These are phyloP conservation scores for Fonsecaea pedrosoi DNA, from an alignment of 2,329 filamentous ascomycete species.

Conservation along the genomic window DNA sequence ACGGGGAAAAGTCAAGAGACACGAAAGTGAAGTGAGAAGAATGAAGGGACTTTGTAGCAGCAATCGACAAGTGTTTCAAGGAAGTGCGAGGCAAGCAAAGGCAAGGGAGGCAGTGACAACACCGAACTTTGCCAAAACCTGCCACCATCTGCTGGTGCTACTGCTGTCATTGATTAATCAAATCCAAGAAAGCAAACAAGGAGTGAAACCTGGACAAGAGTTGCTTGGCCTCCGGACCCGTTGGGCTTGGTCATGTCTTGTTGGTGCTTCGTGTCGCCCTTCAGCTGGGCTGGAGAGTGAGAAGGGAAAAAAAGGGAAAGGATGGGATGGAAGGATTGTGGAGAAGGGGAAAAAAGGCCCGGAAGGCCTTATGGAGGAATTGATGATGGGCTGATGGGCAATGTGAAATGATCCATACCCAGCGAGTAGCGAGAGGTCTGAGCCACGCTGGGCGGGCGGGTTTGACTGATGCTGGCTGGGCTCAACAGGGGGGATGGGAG, in stretches of 20 bases:
- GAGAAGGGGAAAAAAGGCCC: slow-evolving; percentile 2
- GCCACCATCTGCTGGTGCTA: too few species aligned
- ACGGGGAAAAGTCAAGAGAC: neutral
- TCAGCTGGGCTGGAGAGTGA: neutral
- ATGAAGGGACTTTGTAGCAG: neutral
- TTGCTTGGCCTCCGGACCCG: slow-evolving; percentile 12
- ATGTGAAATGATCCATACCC: neutral
- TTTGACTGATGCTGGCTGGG: neutral
- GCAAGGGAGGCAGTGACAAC: slow-evolving; percentile 1
- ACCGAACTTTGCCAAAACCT: neutral
- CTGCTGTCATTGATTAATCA: neutral
- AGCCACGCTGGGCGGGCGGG: too few species aligned
- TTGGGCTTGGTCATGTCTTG: slow-evolving; percentile 10
- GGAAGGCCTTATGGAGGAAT: neutral
- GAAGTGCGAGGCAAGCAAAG: neutral
- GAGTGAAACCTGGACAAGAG: slow-evolving; percentile 12
- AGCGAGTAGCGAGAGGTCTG: too few species aligned
- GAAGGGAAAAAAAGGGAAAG: neutral
- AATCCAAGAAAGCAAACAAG: slow-evolving; percentile 6
- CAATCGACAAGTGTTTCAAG: neutral
- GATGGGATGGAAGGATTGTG: slow-evolving; percentile 10
- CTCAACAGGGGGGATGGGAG: neutral
- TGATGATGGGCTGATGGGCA: neutral
- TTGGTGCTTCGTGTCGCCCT: slow-evolving; percentile 15
- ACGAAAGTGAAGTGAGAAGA: neutral